Base-by-base conservation (phyloP, 352 stramenopile species). In the Peronospora destructor region DNA sequence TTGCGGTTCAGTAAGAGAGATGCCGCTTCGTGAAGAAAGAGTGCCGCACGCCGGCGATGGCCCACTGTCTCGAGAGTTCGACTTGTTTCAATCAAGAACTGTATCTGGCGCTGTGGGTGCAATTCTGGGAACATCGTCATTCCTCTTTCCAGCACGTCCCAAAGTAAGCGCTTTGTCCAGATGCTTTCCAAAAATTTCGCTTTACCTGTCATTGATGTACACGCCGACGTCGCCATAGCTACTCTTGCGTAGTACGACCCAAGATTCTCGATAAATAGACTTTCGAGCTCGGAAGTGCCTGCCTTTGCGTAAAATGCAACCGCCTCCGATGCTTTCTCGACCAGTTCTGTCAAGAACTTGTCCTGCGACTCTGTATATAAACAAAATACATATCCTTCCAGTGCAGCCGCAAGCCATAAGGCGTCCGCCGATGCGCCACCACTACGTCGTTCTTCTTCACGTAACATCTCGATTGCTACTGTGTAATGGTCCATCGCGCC, bases 321-420 rank as follows among this genome's bases (percentile, higher is more conserved):
- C 0, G 83, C 80, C 30, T 94, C 83, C 0, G 80, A 90, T 0
- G 75, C 65, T 50, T 88, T 87, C 26, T 94, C 83, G 30, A 91
- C 64, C 14, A 94, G 60, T 53, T 91, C 81, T 17, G 86, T 61
- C 11, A 69, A 59, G 16, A 91, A 83, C 35, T 84, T 84, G 56
- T 76, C 59, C 28, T 65, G 56, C 3, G 48, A 53, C 29, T 84
- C 64, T 14, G 64, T 56, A 21, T 70, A 84, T 12, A 88, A 53
- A 37, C 73, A 87, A 58, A 66, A 87, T 3, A 73, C 60, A 37
- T 82, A 85, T 6, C 73, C 79, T 65, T 94, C 81, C n/a, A 94
- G 47, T 2, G 79, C 76, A 0, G 84, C 76, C 10, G 79, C 84
- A 41, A 92, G 76, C 84, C 84, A 94, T 19, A 94, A 59, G 11